Evolutionary conservation across 1,284 basidiomycete species (phyloP), one percentile per base, ranked within the genome.

Genomic region (Heterobasidion parviporum): DNA sequence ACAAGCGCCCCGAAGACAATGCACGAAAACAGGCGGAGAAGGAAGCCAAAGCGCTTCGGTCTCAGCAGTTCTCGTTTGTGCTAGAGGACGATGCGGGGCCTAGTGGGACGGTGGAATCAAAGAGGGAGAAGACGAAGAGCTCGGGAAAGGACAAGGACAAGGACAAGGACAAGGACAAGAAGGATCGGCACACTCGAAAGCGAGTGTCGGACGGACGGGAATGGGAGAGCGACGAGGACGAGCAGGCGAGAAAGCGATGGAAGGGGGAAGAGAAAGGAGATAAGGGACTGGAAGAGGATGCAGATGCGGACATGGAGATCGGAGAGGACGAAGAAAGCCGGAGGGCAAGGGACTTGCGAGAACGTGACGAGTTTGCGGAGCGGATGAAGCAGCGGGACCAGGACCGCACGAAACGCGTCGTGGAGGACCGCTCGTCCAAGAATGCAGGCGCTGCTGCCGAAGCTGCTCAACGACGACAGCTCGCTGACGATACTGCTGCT

Each of bases 281-380:
- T 1, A 58, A 57, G 9, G 59, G 62, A 9, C 72, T 67, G 48
- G 70, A 67, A 38, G 67, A 69, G 8, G 48, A 50, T 18, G 48
- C 16, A 33, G 48, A 33, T 32, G 56, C 63, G 60, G 71, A 71
- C 8, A 67, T 64, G 58, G 85, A 89, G 57, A 71, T 75, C 6
- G 70, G 72, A 10, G 89, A 93, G 67, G 88, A 87, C 60, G 87
- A 89, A 64, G 87, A 85, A 5, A 74, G 73, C 38, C 76, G 86
- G 50, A 79, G 70, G 63, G 94, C 94, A 71, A 76, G 83, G 47
- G 96, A 99, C 64, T 61, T 92, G 12, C 79, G 81, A 56, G 96
- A 98, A 61, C 79, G 96, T 58, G 96, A 99, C 68, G 94, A 89
- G 38, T 98, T 98, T 64, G 90, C 96, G 0, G 85, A 92, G 61